Conservation (phyloP, 805 yeast genomes). For the Candida verbasci region DNA sequence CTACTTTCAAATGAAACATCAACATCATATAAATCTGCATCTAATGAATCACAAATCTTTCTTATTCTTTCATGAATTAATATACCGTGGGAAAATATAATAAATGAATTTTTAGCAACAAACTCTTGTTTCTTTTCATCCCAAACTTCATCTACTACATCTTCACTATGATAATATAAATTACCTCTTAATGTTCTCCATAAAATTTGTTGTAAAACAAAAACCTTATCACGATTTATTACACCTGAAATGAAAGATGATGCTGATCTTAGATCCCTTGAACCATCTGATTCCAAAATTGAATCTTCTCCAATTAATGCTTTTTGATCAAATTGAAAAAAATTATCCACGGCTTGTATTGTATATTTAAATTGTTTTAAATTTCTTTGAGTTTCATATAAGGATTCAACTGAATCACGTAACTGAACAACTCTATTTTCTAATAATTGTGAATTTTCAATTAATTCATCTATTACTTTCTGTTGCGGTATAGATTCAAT, state of each 20-base stretch:
- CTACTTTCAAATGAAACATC: conserved; percentile 34
- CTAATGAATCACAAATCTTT: conserved; percentile 85
- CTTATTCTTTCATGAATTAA: conserved; percentile 66
- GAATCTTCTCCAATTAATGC: conserved; percentile 24
- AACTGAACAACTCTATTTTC: conserved; percentile 75
- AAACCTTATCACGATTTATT: conserved; percentile 65
- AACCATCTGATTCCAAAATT: conserved; percentile 26
- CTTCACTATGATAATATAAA: conserved; percentile 69
- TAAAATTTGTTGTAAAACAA: conserved; percentile 70
- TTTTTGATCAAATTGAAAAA: conserved; percentile 18
- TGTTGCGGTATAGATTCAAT: conserved; percentile 32
- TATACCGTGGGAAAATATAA: conserved; percentile 89
- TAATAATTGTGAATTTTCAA: conserved; percentile 55
- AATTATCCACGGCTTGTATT: conserved; percentile 31
- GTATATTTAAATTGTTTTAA: conserved; percentile 66
- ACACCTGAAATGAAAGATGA: conserved; percentile 71
- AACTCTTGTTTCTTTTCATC: conserved; percentile 54
- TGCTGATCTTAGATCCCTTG: conserved; percentile 11
- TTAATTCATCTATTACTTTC: conserved; percentile 68
- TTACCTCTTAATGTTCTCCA: conserved; percentile 96
- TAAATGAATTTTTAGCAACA: conserved; percentile 75
- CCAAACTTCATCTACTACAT: conserved; percentile 63
- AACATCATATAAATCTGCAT: conserved; percentile 69
- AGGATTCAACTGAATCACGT: conserved; percentile 60
- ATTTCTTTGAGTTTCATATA: conserved; percentile 58